These are phyloP conservation scores for Pseudogymnoascus sp. DNA, from an alignment of 2,329 filamentous ascomycete species.

Conservation along the genomic window DNA sequence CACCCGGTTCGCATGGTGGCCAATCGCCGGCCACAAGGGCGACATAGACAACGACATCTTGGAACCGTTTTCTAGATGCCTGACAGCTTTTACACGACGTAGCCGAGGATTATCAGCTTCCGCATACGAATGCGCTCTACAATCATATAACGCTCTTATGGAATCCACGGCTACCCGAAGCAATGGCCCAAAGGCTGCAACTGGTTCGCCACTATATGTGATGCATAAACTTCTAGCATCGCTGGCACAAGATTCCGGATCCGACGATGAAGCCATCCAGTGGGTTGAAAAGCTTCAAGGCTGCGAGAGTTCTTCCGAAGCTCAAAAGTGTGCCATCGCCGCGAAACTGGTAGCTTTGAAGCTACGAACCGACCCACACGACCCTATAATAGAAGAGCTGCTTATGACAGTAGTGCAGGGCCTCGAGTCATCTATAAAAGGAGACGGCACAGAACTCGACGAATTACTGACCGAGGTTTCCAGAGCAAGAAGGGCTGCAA, in stretches of 20 bases:
- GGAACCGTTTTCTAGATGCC: slow-evolving; percentile 56
- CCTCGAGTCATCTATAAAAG: slow-evolving; percentile 52
- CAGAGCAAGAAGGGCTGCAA: slow-evolving; percentile 45
- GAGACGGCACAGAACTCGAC: slow-evolving; percentile 51
- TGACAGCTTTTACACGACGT: slow-evolving; percentile 53
- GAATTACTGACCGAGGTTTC: slow-evolving; percentile 52
- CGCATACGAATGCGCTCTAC: slow-evolving; percentile 20
- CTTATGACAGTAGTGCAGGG: slow-evolving; percentile 43
- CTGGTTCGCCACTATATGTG: slow-evolving; percentile 17
- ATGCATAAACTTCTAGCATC: slow-evolving; percentile 45
- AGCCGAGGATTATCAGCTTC: slow-evolving; percentile 18
- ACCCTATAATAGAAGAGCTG: slow-evolving; percentile 34
- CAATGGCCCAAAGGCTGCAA: slow-evolving; percentile 11
- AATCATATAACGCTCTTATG: slow-evolving; percentile 19
- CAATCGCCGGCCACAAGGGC: slow-evolving; percentile 49
- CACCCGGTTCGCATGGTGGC: slow-evolving; percentile 59
- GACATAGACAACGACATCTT: slow-evolving; percentile 57
- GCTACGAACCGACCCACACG: slow-evolving; percentile 38
- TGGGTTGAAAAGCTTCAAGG: slow-evolving; percentile 44
- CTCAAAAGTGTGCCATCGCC: slow-evolving; percentile 39
- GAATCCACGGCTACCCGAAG: not conserved
- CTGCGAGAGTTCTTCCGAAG: slow-evolving; percentile 22
- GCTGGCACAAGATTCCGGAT: slow-evolving; percentile 39
- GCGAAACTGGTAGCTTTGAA: slow-evolving; percentile 49
- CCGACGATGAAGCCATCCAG: slow-evolving; percentile 43